Percentiles rank a stretch among this genome's conserved stretches.
Conservation (phyloP, 148 eudicot species). For the Hydrangea macrophylla region DNA sequence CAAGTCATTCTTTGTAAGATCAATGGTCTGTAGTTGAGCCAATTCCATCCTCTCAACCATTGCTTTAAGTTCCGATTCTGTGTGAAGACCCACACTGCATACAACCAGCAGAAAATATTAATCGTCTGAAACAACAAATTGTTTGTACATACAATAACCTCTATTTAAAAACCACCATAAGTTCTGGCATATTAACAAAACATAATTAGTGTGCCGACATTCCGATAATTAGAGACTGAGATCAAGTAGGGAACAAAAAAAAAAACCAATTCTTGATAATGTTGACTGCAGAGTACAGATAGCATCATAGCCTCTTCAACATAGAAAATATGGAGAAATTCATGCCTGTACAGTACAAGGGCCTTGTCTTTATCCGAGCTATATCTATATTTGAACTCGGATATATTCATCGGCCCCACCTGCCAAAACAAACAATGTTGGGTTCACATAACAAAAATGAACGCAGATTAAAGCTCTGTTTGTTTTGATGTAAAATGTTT, state of each 20-base stretch:
- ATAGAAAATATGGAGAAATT: constrained; percentile 7
- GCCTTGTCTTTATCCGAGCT: constrained; percentile 58
- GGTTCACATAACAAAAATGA: constrained; percentile 3
- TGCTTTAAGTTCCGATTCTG: constrained; percentile 61
- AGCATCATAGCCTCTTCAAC: background rate
- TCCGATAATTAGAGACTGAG: background rate
- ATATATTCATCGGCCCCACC: constrained; percentile 95
- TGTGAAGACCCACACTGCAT: constrained; percentile 94
- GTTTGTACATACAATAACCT: background rate
- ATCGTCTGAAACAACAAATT: background rate
- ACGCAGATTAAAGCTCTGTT: too few species aligned
- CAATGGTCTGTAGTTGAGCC: constrained; percentile 58
- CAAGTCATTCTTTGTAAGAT: constrained; percentile 82
- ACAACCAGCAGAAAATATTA: constrained; percentile 3
- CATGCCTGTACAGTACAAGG: constrained; percentile 81
- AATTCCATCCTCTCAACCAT: constrained; percentile 79
- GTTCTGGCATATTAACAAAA: background rate
- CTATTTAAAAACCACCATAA: background rate
- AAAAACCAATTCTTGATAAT: too few species aligned
- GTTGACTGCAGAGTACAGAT: too few species aligned
- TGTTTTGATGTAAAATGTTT: too few species aligned
- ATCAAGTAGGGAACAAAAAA: background rate
- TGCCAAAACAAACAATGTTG: constrained; percentile 30
- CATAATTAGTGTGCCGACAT: background rate
- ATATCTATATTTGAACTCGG: constrained; percentile 88